phyloP scores from a whole-genome alignment of 768 basidiomycete species.

The Calvatia gigantea region DNA sequence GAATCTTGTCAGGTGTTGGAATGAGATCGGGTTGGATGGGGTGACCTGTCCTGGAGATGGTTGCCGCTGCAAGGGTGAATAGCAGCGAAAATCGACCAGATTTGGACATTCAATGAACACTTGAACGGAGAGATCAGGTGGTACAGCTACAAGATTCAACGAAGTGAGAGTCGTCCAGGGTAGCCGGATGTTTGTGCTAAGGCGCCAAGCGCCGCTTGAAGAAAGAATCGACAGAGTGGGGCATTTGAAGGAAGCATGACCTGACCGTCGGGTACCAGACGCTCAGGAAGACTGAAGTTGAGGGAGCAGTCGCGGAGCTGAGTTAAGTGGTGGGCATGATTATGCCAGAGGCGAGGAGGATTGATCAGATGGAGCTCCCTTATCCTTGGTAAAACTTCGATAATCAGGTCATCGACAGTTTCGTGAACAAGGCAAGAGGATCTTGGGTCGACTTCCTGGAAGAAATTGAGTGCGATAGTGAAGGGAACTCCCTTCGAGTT shows the following conservation, averaged over 20 bases:
- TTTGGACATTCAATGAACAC: neutral
- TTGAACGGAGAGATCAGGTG: neutral
- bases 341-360: neutral
- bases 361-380: neutral
- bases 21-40: neutral
- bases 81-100: neutral
- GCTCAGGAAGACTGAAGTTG: neutral
- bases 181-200: neutral
- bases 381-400: neutral
- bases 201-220: neutral
- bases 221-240: neutral
- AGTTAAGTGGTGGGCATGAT: neutral
- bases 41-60: neutral
- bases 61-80: neutral
- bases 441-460: neutral
- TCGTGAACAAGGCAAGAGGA: neutral
- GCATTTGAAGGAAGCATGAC: neutral
- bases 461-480: neutral
- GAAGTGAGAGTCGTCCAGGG: neutral
- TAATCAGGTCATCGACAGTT: neutral
- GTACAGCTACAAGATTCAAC: neutral
- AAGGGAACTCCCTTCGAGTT: neutral
- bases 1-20: neutral
- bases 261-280: neutral
- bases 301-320: neutral